Base-by-base conservation (phyloP, 1,284 basidiomycete genomes). In the Ustilago curta region DNA sequence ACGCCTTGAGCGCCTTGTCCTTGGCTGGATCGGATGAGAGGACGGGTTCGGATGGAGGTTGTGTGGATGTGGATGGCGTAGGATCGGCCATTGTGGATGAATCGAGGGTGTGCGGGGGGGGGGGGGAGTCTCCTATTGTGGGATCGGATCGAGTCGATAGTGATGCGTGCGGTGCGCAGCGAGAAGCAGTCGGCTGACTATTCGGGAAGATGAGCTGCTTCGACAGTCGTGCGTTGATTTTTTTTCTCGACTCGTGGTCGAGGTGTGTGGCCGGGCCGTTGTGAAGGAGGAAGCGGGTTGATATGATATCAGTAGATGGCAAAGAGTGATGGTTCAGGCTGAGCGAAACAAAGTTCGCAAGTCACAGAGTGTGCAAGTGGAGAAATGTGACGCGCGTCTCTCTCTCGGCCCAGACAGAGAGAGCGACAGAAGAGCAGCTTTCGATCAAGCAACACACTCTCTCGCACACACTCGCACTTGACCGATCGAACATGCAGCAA, bases 1-100 rank as follows among this genome's bases (percentile, higher is more conserved):
- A 83, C 8, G 74, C 73, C 63, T 77, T 74, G 43, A 83, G 73
- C 45, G 78, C 82, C 29, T 86, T 87, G 27, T 76, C 70, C 61
- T 76, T 79, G 52, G 70, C 71, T 40, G 73, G 73, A 23, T 76
- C 73, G 53, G 59, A 31, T 14, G 73, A 76, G 40, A 77, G 75
- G 2, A 73, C 39, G 18, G 70, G 54, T 40, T 77, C 71, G 25
- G 70, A 32, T 8, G 74, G 63, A 1, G 71, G 66, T n/a, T 69
- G 70, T n/a, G 65, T 63, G 2, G 74, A 72, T 12, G 70, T 37
- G 16, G 74, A 72, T 12, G 73, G 66, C 16, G 69, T 72, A 47
- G 73, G 59, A 42, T 80, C 78, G 31, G 68, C 71, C 78, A 78
- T 78, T 14, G 47, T 63, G 56, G n/a, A 0, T 35, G 27, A 18